These are phyloP conservation scores for Luffa acutangula DNA, from an alignment of 306 rosid species.

Conservation along the genomic window DNA sequence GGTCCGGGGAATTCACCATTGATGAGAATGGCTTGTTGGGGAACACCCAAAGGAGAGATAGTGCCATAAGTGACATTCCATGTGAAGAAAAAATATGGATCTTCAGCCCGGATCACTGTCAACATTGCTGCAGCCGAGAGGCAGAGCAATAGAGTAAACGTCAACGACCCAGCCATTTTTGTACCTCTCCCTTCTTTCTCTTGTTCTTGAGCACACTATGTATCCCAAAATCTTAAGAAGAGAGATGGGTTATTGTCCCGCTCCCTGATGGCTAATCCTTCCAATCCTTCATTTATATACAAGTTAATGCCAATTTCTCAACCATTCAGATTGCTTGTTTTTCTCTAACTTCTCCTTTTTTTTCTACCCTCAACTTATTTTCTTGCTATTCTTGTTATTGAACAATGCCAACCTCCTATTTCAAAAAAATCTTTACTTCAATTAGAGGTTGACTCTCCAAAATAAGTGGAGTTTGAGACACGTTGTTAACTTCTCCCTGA, in stretches of 20 bases:
- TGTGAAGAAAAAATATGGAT: no score
- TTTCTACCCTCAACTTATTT: no score
- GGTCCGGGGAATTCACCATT: no score
- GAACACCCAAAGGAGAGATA: no score
- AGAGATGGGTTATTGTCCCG: not conserved
- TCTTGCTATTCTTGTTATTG: not conserved
- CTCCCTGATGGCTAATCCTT: not conserved
- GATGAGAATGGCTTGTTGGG: no score
- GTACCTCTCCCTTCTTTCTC: not conserved
- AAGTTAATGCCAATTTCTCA: not conserved
- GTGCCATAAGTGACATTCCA: no score
- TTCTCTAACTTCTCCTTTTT: not conserved
- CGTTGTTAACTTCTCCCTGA: no score
- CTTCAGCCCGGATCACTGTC: no score
- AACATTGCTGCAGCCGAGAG: no score
- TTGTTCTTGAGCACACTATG: not conserved
- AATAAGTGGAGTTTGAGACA: not conserved
- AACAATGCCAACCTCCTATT: not conserved
- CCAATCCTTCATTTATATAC: slow-evolving; percentile 28
- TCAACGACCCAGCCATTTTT: no score
- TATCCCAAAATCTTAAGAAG: not conserved
- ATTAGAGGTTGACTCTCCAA: not conserved
- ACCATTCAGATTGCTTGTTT: not conserved
- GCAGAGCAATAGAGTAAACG: no score
- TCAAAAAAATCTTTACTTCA: not conserved